Conservation (phyloP, 192 early-diverging fungal species). For the Linnemannia hyalina region DNA sequence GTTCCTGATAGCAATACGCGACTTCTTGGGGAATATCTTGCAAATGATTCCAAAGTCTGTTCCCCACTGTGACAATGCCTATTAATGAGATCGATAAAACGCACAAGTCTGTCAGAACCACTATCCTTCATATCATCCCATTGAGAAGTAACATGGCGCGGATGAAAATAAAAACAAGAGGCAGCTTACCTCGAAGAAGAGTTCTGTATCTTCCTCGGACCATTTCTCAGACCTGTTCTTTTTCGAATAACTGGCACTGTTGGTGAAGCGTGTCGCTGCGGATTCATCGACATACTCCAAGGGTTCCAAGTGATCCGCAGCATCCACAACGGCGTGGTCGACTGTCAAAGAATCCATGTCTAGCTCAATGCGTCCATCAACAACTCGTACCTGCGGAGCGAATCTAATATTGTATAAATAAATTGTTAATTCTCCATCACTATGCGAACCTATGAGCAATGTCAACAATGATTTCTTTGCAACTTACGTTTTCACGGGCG, state of each 20-base stretch:
- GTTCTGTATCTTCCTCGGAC: conserved; percentile 56
- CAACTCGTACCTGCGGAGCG: conserved; percentile 51
- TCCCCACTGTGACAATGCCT: conserved; percentile 62
- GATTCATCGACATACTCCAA: conserved; percentile 58
- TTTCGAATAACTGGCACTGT: conserved; percentile 39
- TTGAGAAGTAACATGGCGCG: not conserved
- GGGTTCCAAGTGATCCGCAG: conserved; percentile 20
- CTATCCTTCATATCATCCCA: not conserved
- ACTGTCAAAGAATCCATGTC: conserved; percentile 48
- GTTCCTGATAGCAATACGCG: conserved; percentile 52
- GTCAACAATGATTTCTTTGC: not conserved
- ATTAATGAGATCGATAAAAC: not conserved
- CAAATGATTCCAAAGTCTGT: conserved; percentile 62
- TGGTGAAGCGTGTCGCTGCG: conserved; percentile 44
- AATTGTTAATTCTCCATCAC: not conserved
- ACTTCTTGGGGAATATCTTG: conserved; percentile 48
- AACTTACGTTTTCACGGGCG: conserved; percentile 38
- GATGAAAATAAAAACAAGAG: not conserved
- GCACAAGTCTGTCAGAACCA: not conserved
- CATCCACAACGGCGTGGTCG: conserved; percentile 48
- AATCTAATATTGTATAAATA: conserved; percentile 8
- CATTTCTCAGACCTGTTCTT: conserved; percentile 44
- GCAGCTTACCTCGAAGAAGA: conserved; percentile 48
- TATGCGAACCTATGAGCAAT: no score
- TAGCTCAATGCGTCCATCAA: conserved; percentile 50